Conservation (phyloP, 176 grass and related monocot genomes). For the Leersia perrieri region DNA sequence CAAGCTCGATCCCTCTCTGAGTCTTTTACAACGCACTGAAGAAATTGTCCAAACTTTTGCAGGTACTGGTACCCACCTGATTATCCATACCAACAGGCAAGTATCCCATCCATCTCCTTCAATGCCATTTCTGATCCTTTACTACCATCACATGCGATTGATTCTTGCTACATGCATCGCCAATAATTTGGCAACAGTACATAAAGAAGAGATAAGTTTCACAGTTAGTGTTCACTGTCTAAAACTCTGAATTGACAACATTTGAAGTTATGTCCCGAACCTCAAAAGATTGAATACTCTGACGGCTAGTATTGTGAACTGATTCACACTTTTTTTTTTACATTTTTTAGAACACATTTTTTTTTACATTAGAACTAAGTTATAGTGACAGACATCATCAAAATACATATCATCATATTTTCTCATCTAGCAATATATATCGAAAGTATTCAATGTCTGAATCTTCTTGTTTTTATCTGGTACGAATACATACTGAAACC, state of each 20-base stretch:
- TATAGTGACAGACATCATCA: background rate
- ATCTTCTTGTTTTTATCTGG: background rate
- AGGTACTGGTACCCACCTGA: conserved; percentile 81
- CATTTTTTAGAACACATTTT: background rate
- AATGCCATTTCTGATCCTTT: conserved; percentile 13
- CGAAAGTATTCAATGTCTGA: conserved; percentile 7
- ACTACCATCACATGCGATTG: background rate
- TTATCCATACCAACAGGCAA: conserved; percentile 77
- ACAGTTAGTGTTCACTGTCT: background rate
- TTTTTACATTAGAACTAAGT: background rate
- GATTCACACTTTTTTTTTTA: background rate
- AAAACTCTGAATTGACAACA: conserved; percentile 4
- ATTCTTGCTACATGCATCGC: background rate
- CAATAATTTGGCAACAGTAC: background rate
- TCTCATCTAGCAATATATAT: conserved; percentile 12
- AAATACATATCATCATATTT: background rate
- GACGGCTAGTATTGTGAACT: background rate
- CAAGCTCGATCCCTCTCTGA: conserved; percentile 6
- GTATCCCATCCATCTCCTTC: conserved; percentile 13
- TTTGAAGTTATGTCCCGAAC: background rate
- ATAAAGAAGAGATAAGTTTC: conserved; percentile 1
- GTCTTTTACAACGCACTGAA: conserved; percentile 39
- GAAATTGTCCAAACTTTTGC: conserved; percentile 55
- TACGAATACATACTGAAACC: conserved; percentile 14
- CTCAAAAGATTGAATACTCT: background rate